Evolutionary conservation across 169 alveolate genomes (phyloP).

Genomic region (Haemoproteus tartakovskyi): DNA sequence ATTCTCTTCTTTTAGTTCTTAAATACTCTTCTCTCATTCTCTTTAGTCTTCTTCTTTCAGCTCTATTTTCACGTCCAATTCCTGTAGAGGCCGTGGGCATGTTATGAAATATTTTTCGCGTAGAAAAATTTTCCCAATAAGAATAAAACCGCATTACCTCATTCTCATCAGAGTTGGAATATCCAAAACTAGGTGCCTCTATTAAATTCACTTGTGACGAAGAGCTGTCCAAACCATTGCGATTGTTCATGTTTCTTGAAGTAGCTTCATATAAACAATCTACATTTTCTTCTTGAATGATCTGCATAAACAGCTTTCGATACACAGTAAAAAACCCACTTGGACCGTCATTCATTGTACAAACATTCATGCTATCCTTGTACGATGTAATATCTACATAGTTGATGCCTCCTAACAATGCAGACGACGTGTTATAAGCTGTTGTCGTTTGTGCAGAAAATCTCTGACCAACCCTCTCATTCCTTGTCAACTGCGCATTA

Average conservation of each 20-base stretch:
- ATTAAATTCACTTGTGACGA: background rate
- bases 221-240: constrained; percentile 31
- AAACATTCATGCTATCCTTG: no score
- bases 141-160: constrained; percentile 77
- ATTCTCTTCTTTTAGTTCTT: constrained; percentile 76
- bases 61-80: constrained; percentile 34
- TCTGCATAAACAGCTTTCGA: constrained; percentile 73
- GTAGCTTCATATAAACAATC: constrained; percentile 59
- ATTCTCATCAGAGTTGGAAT: constrained; percentile 68
- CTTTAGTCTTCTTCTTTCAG: constrained; percentile 24
- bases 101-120: constrained; percentile 72
- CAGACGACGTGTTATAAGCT: no score
- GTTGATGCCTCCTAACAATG: no score
- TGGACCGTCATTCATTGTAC: no score
- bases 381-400: no score
- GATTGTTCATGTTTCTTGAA: constrained; percentile 59
- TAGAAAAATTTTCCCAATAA: constrained; percentile 81
- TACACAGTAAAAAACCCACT: constrained; percentile 80
- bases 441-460: no score
- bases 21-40: constrained; percentile 72
- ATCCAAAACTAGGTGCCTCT: constrained; percentile 74
- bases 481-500: no score
- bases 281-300: constrained; percentile 68
- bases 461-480: no score
- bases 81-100: constrained; percentile 4